Base-by-base conservation (phyloP, 441 rosid genomes). In the Biscutella laevigata region DNA sequence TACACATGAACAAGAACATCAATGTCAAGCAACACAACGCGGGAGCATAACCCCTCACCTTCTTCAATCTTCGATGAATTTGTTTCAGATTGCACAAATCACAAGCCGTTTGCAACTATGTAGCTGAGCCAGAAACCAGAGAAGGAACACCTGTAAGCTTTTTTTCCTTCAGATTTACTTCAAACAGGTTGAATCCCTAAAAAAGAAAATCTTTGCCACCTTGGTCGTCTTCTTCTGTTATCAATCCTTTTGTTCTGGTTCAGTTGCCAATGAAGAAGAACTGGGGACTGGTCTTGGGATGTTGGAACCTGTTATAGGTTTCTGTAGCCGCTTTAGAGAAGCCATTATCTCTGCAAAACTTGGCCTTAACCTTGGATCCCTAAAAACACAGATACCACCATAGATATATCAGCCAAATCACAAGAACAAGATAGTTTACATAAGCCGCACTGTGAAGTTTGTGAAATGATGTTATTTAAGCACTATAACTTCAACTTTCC, bases 281-380 rank as follows among this genome's bases (percentile, higher is more conserved):
- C 13, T 51, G 1, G 67, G 33, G 34, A 32, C 62, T 53, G 77
- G 68, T 69, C 92, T 72, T 5, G 79, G 76, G 63, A 61, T 76
- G 45, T 65, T 74, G 24, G 80, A 21, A 32, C 71, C 66, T 22
- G 81, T 76, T 65, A 80, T 58, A 10, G 96, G 91, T 78, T 67
- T 91, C 76, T 87, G 98, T 66, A 83, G 68, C 15, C 88, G 84
- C 80, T 77, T 87, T 82, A 91, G 67, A 46, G 75, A 82, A 58
- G 84, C 85, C 94, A 87, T 83, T 51, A 90, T 90, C 79, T 87
- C 96, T 7, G 86, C 80, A 69, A 90, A 90, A 46, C 92, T 73
- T 14, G 98, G 98, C 71, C 98, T 78, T 78, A 85, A 59, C 76
- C 41, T 85, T 28, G 96, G 81, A 74, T 91, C 94, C 59, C 98